Conservation (phyloP, 176 grass and related monocot species). For the Musa troglodytarum region DNA sequence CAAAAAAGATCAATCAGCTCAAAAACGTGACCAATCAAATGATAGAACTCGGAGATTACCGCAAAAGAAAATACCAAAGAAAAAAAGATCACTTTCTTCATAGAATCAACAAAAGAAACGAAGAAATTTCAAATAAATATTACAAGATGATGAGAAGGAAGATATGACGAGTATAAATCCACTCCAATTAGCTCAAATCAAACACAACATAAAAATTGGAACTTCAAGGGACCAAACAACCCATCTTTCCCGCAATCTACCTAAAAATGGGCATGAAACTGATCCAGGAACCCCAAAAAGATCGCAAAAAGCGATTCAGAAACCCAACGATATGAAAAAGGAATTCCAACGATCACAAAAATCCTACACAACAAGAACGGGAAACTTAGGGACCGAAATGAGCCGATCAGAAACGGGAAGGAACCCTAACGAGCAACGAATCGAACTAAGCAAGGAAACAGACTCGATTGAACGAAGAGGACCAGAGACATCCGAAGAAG, state of each 20-base stretch:
- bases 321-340: neutral
- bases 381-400: too few relatives aligned
- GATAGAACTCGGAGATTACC: too few relatives aligned
- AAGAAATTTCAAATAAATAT: neutral
- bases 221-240: neutral
- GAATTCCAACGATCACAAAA: too few relatives aligned
- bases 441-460: neutral
- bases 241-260: neutral
- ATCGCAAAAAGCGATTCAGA: neutral
- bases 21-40: neutral
- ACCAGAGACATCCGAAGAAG: neutral
- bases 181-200: neutral
- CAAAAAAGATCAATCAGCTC: neutral
- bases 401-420: too few relatives aligned
- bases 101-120: neutral
- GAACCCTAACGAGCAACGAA: conserved; percentile 10
- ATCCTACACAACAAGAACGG: too few relatives aligned
- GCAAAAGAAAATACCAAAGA: neutral
- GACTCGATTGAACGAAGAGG: neutral
- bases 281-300: neutral
- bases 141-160: neutral
- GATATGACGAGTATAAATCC: too few relatives aligned
- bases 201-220: neutral
- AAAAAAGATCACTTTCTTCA: too few relatives aligned
- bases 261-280: neutral